Base-by-base conservation (phyloP, 2,329 filamentous ascomycete species). In the Karstenula rhodostoma region DNA sequence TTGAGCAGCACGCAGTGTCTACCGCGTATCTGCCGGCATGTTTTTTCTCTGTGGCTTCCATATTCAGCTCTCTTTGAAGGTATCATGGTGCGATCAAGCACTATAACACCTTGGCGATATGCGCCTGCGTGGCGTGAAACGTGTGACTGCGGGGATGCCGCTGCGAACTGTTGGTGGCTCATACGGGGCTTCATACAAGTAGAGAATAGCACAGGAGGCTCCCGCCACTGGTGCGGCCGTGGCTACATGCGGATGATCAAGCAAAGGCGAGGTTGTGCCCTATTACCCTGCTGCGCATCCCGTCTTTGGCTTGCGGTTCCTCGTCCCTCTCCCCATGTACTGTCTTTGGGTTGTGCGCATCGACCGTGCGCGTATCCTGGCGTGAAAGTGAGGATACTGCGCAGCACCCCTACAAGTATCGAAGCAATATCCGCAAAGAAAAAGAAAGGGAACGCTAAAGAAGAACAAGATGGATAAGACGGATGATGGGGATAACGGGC, bases 401-500 rank as follows among this genome's bases (percentile, higher is more conserved):
- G 43, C 23, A 46, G 19, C 9, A 23, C 5, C n/a, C 43, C 25
- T 10, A 9, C 12, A 5, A 23, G 13, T 10, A 17, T 13, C 19
- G 19, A 46, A 23, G 25, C 43, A 23, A 19, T 6, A n/a, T 40
- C 7, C 37, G 37, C 17, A 7, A 40, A 19, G 17, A n/a, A 19
- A n/a, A 40, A 2, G n/a, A 40, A 8, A 40, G 8, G 8, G 4
- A 17, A 40, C 2, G 2, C 5, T 7, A 40, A n/a, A 40, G 37
- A 15, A 17, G 3, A 17, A 19, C 17, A 40, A 1, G 15, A 40
- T 40, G 37, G 15, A 40, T 40, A 42, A 12, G 13, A 13, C 43
- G 33, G 33, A 22, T 15, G 6, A 29, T 17, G 50, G 37, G 15
- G 67, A 72, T 52, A 68, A 71, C 40, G 69, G 69, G 15, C 69